Evolutionary conservation across 176 grass and related monocot species (phyloP).

Genomic region (Carex littledalei): DNA sequence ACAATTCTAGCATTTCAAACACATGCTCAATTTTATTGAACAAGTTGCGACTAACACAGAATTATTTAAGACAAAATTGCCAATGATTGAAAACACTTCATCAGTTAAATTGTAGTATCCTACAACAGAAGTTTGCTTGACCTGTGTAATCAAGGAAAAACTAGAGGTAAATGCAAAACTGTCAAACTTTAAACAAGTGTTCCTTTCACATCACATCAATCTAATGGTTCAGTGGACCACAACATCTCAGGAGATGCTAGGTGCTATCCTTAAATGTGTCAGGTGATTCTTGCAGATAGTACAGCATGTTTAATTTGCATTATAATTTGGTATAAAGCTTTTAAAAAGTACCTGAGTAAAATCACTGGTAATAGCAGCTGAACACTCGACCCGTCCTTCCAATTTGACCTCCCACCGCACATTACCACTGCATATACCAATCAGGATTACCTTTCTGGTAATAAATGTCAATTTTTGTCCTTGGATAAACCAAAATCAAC

Average conservation of each 20-base stretch:
- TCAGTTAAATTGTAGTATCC: neutral
- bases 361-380: conserved; percentile 67
- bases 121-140: neutral
- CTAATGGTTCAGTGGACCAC: neutral
- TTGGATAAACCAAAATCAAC: conserved; percentile 18
- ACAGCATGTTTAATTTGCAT: neutral
- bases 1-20: neutral
- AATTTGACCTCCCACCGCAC: conserved; percentile 71
- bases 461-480: neutral
- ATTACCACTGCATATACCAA: conserved; percentile 42
- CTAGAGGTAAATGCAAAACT: neutral
- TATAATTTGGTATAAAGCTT: neutral
- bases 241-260: neutral
- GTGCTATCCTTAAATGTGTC: neutral
- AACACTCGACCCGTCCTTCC: conserved; percentile 74
- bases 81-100: neutral
- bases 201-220: neutral
- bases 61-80: neutral
- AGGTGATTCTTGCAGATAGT: neutral
- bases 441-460: conserved; percentile 8
- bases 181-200: neutral
- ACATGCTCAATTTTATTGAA: neutral
- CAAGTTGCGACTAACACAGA: neutral
- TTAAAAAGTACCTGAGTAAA: conserved; percentile 53
- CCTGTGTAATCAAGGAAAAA: neutral